Evolutionary conservation across 2,329 filamentous ascomycete species (phyloP), one percentile per base, ranked within the genome.

Genomic region (Calonectria pseudoreteaudii): DNA sequence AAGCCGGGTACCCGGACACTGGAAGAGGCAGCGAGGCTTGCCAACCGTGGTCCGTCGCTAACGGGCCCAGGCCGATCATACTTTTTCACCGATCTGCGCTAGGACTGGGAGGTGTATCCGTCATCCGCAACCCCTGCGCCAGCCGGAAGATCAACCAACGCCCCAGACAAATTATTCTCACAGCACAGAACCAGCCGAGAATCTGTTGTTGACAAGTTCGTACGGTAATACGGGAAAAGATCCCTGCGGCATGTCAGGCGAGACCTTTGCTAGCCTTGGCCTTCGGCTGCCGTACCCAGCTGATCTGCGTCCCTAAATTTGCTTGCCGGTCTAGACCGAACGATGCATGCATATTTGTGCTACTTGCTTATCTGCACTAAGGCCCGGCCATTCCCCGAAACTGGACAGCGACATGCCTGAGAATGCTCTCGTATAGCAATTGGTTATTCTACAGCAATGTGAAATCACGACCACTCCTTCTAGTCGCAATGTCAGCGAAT

Each of bases 11-110:
- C 38, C 69, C 26, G 62, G 62, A 38, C 50, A 11, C 60, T 31
- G 62, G 68, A 28, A 36, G 34, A 53, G 20, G 53, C n/a, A 68
- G 41, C 18, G 60, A 64, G 41, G 30, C 41, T 68, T 47, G 53
- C 36, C 30, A 52, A 64, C 58, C 58, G n/a, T 58, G 9, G 68
- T 47, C 38, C 28, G 50, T 62, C 44, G 23, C 53, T 62, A 23
- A 56, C 68, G 34, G 28, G 58, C 44, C 58, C 18, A 20, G 47
- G 38, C 68, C 60, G 68, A 70, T 66, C 41, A 41, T 58, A 44
- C 31, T 50, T 26, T 69, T 26, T 41, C 34, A 41, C 67, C 64
- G 70, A 68, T 67, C 64, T 60, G 53, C 64, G 36, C 70, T 66
- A 53, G 58, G 47, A 65, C n/a, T 70, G 18, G 47, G 58, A 28